phyloP scores from a whole-genome alignment of 352 stramenopile genomes.

The Globisporangium rhizosaccharum region DNA sequence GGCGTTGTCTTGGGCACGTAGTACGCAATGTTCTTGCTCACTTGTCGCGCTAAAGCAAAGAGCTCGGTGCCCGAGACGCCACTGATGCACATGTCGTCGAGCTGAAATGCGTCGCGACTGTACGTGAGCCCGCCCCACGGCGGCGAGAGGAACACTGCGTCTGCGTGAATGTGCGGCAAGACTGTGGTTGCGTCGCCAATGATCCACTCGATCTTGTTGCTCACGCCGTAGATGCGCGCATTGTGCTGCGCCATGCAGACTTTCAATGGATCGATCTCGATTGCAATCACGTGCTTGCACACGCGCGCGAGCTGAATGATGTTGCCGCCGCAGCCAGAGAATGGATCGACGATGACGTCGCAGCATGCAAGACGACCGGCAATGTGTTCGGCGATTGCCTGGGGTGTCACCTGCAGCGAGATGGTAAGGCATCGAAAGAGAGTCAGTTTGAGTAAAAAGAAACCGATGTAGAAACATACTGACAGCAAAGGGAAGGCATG shows the following conservation, averaged over 20 bases:
- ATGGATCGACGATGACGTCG: slow-evolving; percentile 88
- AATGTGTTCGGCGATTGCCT: slow-evolving; percentile 87
- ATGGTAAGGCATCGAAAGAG: background rate
- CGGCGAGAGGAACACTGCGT: slow-evolving; percentile 90
- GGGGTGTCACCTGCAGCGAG: slow-evolving; percentile 72
- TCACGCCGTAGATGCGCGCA: slow-evolving; percentile 87
- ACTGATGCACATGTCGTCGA: slow-evolving; percentile 66
- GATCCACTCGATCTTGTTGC: slow-evolving; percentile 90
- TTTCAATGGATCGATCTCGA: slow-evolving; percentile 88
- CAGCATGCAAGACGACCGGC: slow-evolving; percentile 60
- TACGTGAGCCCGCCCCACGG: slow-evolving; percentile 86
- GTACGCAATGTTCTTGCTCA: slow-evolving; percentile 77
- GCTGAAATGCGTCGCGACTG: slow-evolving; percentile 47
- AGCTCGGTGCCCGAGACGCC: slow-evolving; percentile 50
- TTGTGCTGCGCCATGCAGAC: slow-evolving; percentile 90
- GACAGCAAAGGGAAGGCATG: background rate
- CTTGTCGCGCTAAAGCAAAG: slow-evolving; percentile 49
- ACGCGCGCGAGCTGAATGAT: slow-evolving; percentile 90
- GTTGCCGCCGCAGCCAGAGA: slow-evolving; percentile 91
- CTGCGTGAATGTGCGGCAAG: slow-evolving; percentile 62
- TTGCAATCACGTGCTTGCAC: slow-evolving; percentile 89
- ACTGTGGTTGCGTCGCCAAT: slow-evolving; percentile 83
- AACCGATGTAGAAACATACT: background rate
- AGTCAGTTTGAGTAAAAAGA: no score
- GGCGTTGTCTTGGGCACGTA: slow-evolving; percentile 76